Base-by-base conservation (phyloP, 441 rosid genomes). In the Brassica balearica region DNA sequence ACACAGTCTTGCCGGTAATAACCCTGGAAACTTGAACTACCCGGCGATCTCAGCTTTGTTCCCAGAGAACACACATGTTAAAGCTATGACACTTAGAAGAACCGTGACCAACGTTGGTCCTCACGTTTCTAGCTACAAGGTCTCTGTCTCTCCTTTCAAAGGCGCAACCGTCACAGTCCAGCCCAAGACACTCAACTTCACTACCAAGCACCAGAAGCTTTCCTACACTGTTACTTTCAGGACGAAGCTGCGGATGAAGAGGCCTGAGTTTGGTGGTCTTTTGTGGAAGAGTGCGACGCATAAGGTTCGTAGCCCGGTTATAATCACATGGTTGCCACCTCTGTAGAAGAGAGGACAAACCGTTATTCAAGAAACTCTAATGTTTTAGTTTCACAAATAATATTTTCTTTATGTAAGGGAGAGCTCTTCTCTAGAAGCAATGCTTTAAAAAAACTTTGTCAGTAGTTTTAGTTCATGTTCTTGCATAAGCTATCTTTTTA, bases 51-150 rank as follows among this genome's bases (percentile, higher is more conserved):
- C 99, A 6, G 95, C 81, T 6, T 83, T 93, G 71, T 87, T 95
- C 82, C 88, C 93, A 0, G 94, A 89, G 48, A 75, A 80, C 19
- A 59, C 72, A 32, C 69, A 76, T 62, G 82, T 79, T 80, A 81
- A 87, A 68, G 43, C 61, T n/a, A 9, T 84, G 76, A 87, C 87
- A 1, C 75, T 91, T 48, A 88, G 68, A 61, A 83, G 98, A 80
- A 92, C 94, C 0, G 95, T 87, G 55, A 92, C 95, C 70, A 95
- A 95, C 65, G 97, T 95, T 60, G 99, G 99, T n/a, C 86, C 87
- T 62, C 88, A 91, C 0, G 48, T 81, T 55, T 83, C 99, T 20
- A 83, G 71, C 65, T 95, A 95, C 87, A 87, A 81, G 59, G 94
- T 70, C 12, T 83, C 15, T 15, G 88, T 88, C 17, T 86, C 96